Evolutionary conservation across 768 basidiomycete species (phyloP), one percentile per base, ranked within the genome.

Genomic region (Asterophora lycoperdoides): DNA sequence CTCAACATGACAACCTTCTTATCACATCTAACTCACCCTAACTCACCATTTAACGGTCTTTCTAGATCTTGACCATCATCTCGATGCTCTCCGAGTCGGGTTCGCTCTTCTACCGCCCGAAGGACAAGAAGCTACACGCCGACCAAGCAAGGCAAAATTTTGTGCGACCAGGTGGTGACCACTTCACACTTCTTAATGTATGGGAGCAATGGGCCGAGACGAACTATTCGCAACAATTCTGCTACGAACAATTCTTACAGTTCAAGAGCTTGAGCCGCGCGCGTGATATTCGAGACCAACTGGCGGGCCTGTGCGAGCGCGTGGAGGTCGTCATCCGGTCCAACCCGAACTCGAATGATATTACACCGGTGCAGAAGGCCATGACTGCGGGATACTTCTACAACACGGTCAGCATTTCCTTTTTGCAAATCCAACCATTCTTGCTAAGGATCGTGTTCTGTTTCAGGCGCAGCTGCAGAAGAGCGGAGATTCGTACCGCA

Each of bases 181-280:
- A 98, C 69, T 99, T 98, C 64, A 98, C 95, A 5, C 68, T 99
- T 18, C 76, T 99, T 20, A 98, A 98, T 64, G 92, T 98, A 10
- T 98, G 93, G 88, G 94, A 97, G 64, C 94, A 97, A 62, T 99
- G 96, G 96, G 89, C 89, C 15, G 96, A 99, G 54, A 91, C 94
- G 18, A 93, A 93, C 60, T 98, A 93, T 63, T 94, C 92, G 17
- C 92, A 97, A 63, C 91, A 94, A 59, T 96, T 92, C 70, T 94
- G 92, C 60, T 96, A 94, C 64, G 93, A 95, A 62, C 90, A 94
- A 56, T 97, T 90, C 70, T 67, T 96, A 41, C 94, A 95, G 63
- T 93, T 86, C 77, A 96, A 98, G 77, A 91, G 89, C 53, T 72
- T 99, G 19, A 89, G 86, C 59, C 80, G 96, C 33, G 95, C 96